Evolutionary conservation across 1,284 basidiomycete genomes (phyloP).

Genomic region (Cystobasidium sp.): DNA sequence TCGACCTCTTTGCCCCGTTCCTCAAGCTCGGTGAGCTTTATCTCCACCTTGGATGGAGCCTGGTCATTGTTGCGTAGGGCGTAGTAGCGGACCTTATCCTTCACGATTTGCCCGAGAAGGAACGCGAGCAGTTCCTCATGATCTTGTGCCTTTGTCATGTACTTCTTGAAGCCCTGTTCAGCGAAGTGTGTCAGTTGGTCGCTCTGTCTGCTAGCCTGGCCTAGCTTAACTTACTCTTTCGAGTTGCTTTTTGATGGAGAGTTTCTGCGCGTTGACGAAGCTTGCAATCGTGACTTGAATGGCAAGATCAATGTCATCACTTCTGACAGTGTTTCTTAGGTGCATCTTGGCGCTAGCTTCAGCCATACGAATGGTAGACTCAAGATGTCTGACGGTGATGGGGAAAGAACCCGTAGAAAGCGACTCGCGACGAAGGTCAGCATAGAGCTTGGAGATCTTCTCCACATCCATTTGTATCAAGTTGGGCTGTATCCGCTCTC

Average conservation of each 20-base stretch:
- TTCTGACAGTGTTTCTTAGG: conserved; percentile 89
- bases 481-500: conserved; percentile 89
- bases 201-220: not conserved
- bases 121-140: conserved; percentile 93
- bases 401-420: conserved; percentile 96
- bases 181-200: not conserved
- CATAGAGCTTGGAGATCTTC: conserved; percentile 90
- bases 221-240: conserved; percentile 70
- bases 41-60: conserved; percentile 68
- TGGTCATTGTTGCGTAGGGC: conserved; percentile 71
- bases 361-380: conserved; percentile 99
- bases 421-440: conserved; percentile 95
- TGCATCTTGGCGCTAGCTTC: conserved; percentile 99
- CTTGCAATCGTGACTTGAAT: conserved; percentile 93
- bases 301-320: conserved; percentile 95
- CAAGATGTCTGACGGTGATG: conserved; percentile 95
- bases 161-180: conserved; percentile 88
- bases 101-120: conserved; percentile 90
- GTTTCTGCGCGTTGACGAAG: conserved; percentile 96
- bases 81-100: conserved; percentile 88
- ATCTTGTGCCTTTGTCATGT: conserved; percentile 90
- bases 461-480: conserved; percentile 94
- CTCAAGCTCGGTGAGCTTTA: conserved; percentile 80
- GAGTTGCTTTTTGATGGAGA: conserved; percentile 96
- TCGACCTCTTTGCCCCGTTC: conserved; percentile 91